Evolutionary conservation across 345 rosid species (phyloP).

Genomic region (Carallia pectinifolia): DNA sequence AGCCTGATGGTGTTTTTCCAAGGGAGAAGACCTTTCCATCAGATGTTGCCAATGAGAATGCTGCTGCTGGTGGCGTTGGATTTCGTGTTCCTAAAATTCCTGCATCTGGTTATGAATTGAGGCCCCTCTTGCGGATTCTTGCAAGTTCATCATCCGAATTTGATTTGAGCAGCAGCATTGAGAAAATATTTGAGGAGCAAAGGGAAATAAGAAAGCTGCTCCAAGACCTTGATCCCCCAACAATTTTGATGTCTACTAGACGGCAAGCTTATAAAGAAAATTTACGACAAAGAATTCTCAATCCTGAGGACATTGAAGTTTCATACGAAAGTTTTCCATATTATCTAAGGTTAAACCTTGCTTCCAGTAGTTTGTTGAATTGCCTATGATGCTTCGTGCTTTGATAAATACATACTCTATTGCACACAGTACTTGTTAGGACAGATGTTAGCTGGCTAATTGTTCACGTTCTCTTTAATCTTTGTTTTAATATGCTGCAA

Average conservation of each 20-base stretch:
- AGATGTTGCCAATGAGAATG: conserved; percentile 47
- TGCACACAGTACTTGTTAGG: not conserved
- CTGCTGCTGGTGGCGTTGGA: conserved; percentile 47
- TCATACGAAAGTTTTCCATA: conserved; percentile 85
- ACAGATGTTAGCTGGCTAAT: not conserved
- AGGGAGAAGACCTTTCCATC: conserved; percentile 54
- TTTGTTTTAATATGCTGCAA: not conserved
- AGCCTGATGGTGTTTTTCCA: conserved; percentile 48
- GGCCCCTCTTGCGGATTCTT: conserved; percentile 65
- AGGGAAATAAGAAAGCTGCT: conserved; percentile 51
- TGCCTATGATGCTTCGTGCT: not conserved
- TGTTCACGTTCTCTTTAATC: not conserved
- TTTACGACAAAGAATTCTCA: conserved; percentile 63
- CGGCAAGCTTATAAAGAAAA: conserved; percentile 69
- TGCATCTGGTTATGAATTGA: conserved; percentile 52
- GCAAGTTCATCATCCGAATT: conserved; percentile 53
- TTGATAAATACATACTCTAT: not conserved
- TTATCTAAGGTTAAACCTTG: conserved; percentile 57
- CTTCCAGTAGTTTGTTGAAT: not conserved
- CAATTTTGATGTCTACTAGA: conserved; percentile 49
- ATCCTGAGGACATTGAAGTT: conserved; percentile 61
- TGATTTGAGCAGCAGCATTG: conserved; percentile 55
- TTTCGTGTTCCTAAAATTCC: conserved; percentile 57
- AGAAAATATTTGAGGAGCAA: conserved; percentile 60
- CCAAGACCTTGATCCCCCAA: conserved; percentile 49